Evolutionary conservation across 108 stramenopile species (phyloP).

Genomic region (Cylindrotheca closterium): DNA sequence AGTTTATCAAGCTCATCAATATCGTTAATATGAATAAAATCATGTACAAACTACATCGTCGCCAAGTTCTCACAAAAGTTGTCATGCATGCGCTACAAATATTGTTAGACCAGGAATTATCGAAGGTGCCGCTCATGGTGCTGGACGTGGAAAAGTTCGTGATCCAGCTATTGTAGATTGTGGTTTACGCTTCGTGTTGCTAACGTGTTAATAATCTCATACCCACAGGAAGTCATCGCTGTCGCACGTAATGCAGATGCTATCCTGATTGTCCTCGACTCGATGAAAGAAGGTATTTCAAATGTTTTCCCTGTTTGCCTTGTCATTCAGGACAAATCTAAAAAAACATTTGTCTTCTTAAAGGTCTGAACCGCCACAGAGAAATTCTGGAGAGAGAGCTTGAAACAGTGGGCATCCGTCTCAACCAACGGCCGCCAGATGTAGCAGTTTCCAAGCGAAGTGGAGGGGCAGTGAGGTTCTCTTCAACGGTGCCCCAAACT

Average conservation of each 20-base stretch:
- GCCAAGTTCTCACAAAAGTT: no score
- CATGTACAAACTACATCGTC: no score
- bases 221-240: slow-evolving; percentile 90
- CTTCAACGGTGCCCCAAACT: slow-evolving; percentile 89
- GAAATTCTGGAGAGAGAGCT: slow-evolving; percentile 96
- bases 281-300: slow-evolving; percentile 87
- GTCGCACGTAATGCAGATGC: slow-evolving; percentile 95
- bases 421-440: slow-evolving; percentile 93
- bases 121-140: slow-evolving; percentile 98
- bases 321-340: no score
- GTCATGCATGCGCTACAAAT: no score
- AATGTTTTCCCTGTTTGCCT: no score
- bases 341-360: no score
- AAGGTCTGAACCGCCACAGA: slow-evolving; percentile 90
- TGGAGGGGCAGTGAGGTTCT: slow-evolving; percentile 90
- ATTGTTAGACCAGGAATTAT: slow-evolving; percentile 99
- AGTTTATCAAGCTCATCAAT: no score
- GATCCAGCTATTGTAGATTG: no score
- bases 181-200: no score
- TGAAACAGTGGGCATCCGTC: slow-evolving; percentile 96
- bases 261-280: slow-evolving; percentile 98
- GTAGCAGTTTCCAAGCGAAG: slow-evolving; percentile 88
- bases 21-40: no score
- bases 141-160: slow-evolving; percentile 83
- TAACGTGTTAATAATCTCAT: no score